Conservation (phyloP, 202 grass and related monocot genomes). For the Bolboschoenoplectus hybrid region DNA sequence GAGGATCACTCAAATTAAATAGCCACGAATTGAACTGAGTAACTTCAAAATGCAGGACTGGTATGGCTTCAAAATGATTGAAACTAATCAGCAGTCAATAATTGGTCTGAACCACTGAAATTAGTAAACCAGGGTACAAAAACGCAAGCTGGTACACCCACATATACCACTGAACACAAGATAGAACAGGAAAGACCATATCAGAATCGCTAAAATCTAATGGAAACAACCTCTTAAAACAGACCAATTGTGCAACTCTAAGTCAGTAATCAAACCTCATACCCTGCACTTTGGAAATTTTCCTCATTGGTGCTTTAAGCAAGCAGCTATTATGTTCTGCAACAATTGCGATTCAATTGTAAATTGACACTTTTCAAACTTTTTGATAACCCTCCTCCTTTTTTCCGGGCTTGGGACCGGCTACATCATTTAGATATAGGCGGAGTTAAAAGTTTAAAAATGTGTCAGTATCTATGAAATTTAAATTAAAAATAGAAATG, state of each 20-base stretch:
- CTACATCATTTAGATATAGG: background rate
- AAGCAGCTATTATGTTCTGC: too few relatives aligned
- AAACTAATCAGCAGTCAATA: background rate
- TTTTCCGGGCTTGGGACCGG: background rate
- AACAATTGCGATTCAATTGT: background rate
- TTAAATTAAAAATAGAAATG: background rate
- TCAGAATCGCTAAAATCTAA: too few relatives aligned
- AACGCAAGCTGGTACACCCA: too few relatives aligned
- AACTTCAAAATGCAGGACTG: background rate
- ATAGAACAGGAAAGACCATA: too few relatives aligned
- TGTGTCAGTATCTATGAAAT: background rate
- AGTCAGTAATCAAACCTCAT: too few relatives aligned
- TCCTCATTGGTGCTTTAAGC: too few relatives aligned
- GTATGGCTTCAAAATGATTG: background rate
- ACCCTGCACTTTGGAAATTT: too few relatives aligned
- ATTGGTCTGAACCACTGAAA: background rate
- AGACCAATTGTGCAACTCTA: too few relatives aligned
- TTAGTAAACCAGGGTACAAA: background rate
- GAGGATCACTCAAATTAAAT: too few relatives aligned
- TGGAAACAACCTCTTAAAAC: too few relatives aligned
- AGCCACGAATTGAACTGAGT: too few relatives aligned
- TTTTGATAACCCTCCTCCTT: constrained; percentile 14
- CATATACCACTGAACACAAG: too few relatives aligned
- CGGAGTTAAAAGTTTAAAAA: background rate
- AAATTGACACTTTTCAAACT: background rate